Evolutionary conservation across 495 filamentous ascomycete species (phyloP).

Genomic region (Xylaria nigripes): DNA sequence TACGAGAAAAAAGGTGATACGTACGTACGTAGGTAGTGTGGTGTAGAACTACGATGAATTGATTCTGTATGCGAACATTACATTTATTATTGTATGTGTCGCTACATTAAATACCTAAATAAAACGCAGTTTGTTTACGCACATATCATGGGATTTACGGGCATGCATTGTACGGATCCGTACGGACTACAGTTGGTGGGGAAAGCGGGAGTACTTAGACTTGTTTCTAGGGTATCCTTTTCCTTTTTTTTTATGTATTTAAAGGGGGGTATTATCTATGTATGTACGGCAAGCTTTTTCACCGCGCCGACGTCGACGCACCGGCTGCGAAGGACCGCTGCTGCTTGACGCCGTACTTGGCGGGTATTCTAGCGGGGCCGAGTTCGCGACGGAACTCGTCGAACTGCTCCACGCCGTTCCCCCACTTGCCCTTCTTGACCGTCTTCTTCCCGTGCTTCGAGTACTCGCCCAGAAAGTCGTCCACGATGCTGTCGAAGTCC

Average conservation of each 20-base stretch:
- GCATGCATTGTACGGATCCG: too few species aligned
- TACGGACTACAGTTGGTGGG: too few species aligned
- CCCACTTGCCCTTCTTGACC: constrained; percentile 73
- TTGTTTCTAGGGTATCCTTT: constrained; percentile 5
- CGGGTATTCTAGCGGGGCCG: constrained; percentile 57
- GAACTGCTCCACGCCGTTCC: constrained; percentile 75
- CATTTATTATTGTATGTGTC: too few species aligned
- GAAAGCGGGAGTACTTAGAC: too few species aligned
- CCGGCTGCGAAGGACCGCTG: neutral
- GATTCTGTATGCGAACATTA: too few species aligned
- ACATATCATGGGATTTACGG: too few species aligned
- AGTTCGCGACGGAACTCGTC: constrained; percentile 81
- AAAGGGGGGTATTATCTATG: constrained; percentile 2
- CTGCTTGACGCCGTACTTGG: constrained; percentile 14
- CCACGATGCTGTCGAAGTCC: constrained; percentile 84
- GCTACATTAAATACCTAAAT: too few species aligned
- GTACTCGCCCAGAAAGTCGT: constrained; percentile 81
- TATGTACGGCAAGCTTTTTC: neutral
- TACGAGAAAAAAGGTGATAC: constrained; percentile 22
- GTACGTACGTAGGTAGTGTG: too few species aligned
- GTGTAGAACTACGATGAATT: too few species aligned
- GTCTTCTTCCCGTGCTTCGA: constrained; percentile 69
- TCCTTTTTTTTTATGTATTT: constrained; percentile 3
- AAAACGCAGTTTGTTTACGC: too few species aligned
- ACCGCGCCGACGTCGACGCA: constrained; percentile 15